Evolutionary conservation across 73 alveolate genomes (phyloP), one percentile per base, ranked within the genome.

Genomic region (Uronychia binucleata): DNA sequence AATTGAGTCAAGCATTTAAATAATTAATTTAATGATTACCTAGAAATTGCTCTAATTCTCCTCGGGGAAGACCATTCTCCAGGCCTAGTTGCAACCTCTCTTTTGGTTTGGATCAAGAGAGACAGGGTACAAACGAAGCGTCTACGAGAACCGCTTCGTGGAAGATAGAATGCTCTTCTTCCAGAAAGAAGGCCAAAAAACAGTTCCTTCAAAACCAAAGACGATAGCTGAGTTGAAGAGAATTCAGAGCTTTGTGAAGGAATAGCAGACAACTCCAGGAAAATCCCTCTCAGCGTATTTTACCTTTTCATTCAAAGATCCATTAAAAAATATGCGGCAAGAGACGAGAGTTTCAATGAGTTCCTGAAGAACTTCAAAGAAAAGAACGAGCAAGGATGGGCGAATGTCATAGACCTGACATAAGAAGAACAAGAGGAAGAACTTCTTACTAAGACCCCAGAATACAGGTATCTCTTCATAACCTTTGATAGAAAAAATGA

Each of bases 301-400:
- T 25, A n/a, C 34, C 5, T n/a, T 1, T 26, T 82, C 1, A 82
- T 58, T 5, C 32, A 1, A 28, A 82, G 89, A n/a, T 81, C 91
- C 75, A 87, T 92, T 34, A 76, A 92, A 59, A 88, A 88, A 28
- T 82, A 79, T 76, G 97, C 97, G 0, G 30, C 67, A 33, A 88
- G 88, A 59, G 97, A 92, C 59, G 93, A 87, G 57, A 28, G 82
- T 75, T 92, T 92, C 86, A 92, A 92, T 60, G 94, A 92, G 34
- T 92, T 92, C 84, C 59, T 92, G 30, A 87, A 77, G 30, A 75
- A 91, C 34, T 91, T 87, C 78, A 87, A 84, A 67, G 84, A 91
- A 26, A 87, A 88, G 74, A 90, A 92, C 57, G 94, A 88, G 59
- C 78, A 91, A 31, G 91, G 80, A n/a, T 88, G 90, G 89, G 80